Evolutionary conservation across 2,329 filamentous ascomycete species (phyloP).

Genomic region (Cordyceps cicadae): DNA sequence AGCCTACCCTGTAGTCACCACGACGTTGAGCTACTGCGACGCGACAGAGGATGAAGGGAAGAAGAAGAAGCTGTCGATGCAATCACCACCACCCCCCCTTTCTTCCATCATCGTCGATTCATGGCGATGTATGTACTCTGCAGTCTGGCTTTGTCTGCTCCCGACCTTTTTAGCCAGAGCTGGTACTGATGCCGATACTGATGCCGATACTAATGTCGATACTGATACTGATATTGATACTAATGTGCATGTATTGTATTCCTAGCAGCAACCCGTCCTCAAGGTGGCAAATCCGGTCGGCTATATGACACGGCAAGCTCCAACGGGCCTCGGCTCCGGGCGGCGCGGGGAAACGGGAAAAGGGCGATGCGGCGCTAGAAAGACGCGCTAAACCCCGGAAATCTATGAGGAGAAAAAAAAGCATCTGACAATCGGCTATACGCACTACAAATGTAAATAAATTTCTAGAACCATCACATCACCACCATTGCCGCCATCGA

Average conservation of each 20-base stretch:
- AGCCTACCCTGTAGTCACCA: too few species aligned
- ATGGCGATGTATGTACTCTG: background rate
- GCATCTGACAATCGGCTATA: slow-evolving; percentile 9
- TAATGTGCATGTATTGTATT: background rate
- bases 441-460: background rate
- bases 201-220: too few species aligned
- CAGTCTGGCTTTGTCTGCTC: background rate
- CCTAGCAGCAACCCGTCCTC: background rate
- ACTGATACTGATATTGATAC: too few species aligned
- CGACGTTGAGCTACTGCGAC: too few species aligned
- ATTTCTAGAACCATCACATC: background rate
- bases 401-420: background rate
- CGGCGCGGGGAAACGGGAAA: background rate
- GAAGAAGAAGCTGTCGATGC: too few species aligned
- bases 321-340: slow-evolving; percentile 7
- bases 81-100: too few species aligned
- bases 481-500: too few species aligned
- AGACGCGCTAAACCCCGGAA: background rate
- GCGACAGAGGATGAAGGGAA: too few species aligned
- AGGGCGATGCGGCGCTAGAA: background rate
- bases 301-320: slow-evolving; percentile 2
- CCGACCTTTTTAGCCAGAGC: background rate
- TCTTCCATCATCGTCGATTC: background rate
- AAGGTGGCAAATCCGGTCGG: background rate
- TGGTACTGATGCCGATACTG: background rate